phyloP scores from a whole-genome alignment of 2,329 filamentous ascomycete genomes.

The Fusarium compactum region DNA sequence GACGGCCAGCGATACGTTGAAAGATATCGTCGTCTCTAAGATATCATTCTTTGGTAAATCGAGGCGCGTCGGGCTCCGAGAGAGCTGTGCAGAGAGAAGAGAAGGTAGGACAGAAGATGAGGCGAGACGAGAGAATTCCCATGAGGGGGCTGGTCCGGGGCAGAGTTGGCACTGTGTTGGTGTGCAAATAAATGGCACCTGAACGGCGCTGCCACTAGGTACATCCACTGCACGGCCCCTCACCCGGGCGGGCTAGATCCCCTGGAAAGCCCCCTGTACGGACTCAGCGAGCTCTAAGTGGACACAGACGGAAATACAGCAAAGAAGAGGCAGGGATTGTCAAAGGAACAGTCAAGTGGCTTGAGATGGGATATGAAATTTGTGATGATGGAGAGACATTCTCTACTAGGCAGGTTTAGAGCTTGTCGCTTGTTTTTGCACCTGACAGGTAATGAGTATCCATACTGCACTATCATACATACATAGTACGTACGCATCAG shows the following conservation, averaged over 20 bases:
- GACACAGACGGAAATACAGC: slow-evolving; percentile 34
- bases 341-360: slow-evolving; percentile 22
- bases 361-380: slow-evolving; percentile 34
- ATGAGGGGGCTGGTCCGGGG: slow-evolving; percentile 42
- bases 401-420: slow-evolving; percentile 36
- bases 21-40: slow-evolving; percentile 33
- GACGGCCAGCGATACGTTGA: slow-evolving; percentile 24
- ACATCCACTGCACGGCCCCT: slow-evolving; percentile 25
- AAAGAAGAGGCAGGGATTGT: slow-evolving; percentile 21
- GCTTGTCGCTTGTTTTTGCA: slow-evolving; percentile 16
- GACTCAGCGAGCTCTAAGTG: slow-evolving; percentile 36
- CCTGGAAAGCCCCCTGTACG: slow-evolving; percentile 28
- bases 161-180: slow-evolving; percentile 42
- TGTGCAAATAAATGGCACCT: slow-evolving; percentile 28
- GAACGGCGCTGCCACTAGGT: slow-evolving; percentile 27
- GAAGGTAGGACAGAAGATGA: slow-evolving; percentile 34
- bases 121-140: slow-evolving; percentile 37
- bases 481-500: not conserved
- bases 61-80: slow-evolving; percentile 41
- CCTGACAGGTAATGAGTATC: not conserved
- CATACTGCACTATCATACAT: not conserved
- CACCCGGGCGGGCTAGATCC: slow-evolving; percentile 18
- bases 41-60: slow-evolving; percentile 39
- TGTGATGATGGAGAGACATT: slow-evolving; percentile 43
- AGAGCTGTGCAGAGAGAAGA: slow-evolving; percentile 36